Percentiles rank a stretch among this genome's conserved stretches.
Evolutionary conservation across 345 rosid genomes (phyloP).

Genomic region (Trapa bicornis): DNA sequence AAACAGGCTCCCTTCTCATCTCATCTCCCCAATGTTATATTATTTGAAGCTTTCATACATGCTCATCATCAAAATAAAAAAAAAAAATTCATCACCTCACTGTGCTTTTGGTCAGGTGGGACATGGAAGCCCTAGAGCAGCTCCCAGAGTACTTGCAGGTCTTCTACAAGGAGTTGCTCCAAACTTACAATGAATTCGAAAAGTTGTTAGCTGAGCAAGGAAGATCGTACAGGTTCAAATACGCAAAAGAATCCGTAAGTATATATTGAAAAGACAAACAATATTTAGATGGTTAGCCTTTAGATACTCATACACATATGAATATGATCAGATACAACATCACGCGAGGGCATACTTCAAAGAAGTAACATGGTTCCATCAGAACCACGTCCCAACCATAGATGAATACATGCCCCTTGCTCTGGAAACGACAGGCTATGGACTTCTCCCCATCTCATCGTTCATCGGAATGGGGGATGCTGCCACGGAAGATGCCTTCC

Average conservation of each 20-base stretch:
- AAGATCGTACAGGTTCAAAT: not conserved
- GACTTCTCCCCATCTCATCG: conserved; percentile 7
- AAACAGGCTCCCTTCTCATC: conserved; percentile 2
- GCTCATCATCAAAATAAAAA: no score
- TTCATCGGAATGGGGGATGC: conserved; percentile 18
- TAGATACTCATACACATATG: not conserved
- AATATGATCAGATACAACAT: conserved; percentile 7
- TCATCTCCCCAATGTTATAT: no score
- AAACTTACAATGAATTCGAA: conserved; percentile 17
- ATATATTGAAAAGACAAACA: no score
- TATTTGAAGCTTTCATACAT: no score
- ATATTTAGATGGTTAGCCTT: not conserved
- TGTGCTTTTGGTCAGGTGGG: conserved; percentile 18
- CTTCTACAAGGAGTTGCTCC: conserved; percentile 14
- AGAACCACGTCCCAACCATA: conserved; percentile 9
- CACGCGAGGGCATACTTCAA: not conserved
- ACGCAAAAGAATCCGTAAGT: conserved; percentile 22
- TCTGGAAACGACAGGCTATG: conserved; percentile 12
- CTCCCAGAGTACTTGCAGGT: conserved; percentile 26
- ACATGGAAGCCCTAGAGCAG: conserved; percentile 8
- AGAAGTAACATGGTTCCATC: conserved; percentile 10
- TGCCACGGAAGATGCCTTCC: conserved; percentile 10
- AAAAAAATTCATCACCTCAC: not conserved
- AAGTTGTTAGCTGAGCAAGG: conserved; percentile 9
- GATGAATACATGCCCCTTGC: no score